These are phyloP conservation scores for Caryopteris hybrid DNA, from an alignment of 305 asterid genomes.

Conservation along the genomic window DNA sequence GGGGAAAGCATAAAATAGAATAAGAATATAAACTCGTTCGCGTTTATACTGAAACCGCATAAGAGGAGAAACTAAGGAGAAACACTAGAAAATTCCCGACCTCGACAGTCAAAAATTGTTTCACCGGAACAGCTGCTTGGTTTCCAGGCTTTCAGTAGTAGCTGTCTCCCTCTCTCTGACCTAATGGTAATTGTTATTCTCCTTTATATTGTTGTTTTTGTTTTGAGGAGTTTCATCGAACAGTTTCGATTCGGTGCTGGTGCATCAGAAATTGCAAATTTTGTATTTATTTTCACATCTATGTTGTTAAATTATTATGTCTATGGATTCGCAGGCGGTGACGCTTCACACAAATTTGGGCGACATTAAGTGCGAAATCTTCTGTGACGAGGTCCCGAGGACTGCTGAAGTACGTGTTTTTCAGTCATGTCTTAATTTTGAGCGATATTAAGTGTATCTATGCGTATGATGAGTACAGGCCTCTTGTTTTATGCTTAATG, in stretches of 20 bases:
- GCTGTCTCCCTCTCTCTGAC: background rate
- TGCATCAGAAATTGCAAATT: background rate
- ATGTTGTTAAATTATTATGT: background rate
- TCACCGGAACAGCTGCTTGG: constrained; percentile 4
- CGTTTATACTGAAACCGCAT: too few species aligned
- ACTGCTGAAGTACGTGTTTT: constrained; percentile 64
- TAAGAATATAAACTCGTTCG: too few species aligned
- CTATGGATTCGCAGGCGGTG: constrained; percentile 52
- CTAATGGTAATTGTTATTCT: constrained; percentile 19
- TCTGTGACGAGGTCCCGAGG: constrained; percentile 92
- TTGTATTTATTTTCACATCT: background rate
- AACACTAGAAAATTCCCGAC: constrained; percentile 3
- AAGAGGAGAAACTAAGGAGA: too few species aligned
- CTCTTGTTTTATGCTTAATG: background rate
- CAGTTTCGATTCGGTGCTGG: constrained; percentile 14
- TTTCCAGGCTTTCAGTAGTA: background rate
- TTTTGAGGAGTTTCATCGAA: constrained; percentile 28
- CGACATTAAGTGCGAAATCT: constrained; percentile 95
- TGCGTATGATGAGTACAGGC: background rate
- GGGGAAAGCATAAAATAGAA: too few species aligned
- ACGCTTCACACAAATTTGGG: constrained; percentile 96
- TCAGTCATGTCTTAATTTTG: background rate
- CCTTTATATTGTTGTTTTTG: background rate
- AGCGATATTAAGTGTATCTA: background rate
- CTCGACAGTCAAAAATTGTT: background rate